Base-by-base conservation (phyloP, 192 early-diverging fungal genomes). In the Podila horticola region DNA sequence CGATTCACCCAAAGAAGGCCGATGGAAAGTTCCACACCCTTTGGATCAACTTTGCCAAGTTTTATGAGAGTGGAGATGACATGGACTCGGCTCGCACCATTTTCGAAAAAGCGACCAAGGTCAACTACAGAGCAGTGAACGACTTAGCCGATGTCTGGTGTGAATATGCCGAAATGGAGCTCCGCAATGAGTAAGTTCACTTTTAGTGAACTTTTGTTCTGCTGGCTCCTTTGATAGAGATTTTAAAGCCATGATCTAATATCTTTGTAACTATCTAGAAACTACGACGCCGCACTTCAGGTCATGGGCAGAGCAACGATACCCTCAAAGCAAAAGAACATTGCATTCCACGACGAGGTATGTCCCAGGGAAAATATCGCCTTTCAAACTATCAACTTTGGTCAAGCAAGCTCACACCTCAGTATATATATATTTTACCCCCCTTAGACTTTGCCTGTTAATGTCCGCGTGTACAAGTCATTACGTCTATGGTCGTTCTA, bases 141-240 rank as follows among this genome's bases (percentile, higher is more conserved):
- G 96, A 97, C 73, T 84, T 98, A 67, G 97, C 91, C 1, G 93
- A 94, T 52, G 72, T 98, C 29, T 99, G 94, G 92, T 92, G 92
- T 69, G 90, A 93, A 72, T 99, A 95, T 84, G 96, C 95, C 2
- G 96, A 98, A 74, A 86, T 92, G 86, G 97, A 99, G 74, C 77
- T 92, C 15, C 83, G 86, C 10, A 74, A 84, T 34, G 91, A 90
- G 65, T 82, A 85, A 38, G 75, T n/a, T n/a, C n/a, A n/a, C n/a
- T n/a, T n/a, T n/a, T n/a, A n/a, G n/a, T n/a, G n/a, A n/a, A n/a
- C n/a, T n/a, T n/a, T n/a, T n/a, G n/a, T n/a, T n/a, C n/a, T n/a
- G n/a, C n/a, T n/a, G n/a, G n/a, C n/a, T n/a, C n/a, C n/a, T n/a
- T n/a, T n/a, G n/a, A n/a, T n/a, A n/a, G n/a, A n/a, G n/a, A n/a